phyloP scores from a whole-genome alignment of 805 yeast species.

The Yarrowia keelungensis region DNA sequence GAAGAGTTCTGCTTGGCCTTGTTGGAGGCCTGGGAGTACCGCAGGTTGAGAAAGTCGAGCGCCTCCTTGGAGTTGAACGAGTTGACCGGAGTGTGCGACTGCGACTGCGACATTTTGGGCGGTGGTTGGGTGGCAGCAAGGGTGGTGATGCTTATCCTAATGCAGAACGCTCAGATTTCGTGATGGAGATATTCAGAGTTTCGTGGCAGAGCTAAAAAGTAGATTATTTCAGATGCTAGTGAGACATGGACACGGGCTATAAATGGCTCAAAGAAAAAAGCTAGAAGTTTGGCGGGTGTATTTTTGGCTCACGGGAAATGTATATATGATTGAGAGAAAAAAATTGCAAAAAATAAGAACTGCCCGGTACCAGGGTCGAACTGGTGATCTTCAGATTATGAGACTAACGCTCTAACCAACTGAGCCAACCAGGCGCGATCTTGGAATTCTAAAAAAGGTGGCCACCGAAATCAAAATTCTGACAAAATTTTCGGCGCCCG shows the following conservation, averaged over 20 bases:
- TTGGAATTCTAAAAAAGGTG: neutral
- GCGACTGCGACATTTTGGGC: neutral
- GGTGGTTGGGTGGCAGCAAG: neutral
- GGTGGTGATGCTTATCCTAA: neutral
- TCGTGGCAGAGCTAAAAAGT: conserved; percentile 3
- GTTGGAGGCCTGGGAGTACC: conserved; percentile 23
- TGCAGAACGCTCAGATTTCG: conserved; percentile 15
- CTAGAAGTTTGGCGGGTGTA: too few relatives aligned
- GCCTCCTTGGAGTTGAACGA: conserved; percentile 37
- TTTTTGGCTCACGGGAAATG: neutral
- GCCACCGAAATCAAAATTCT: neutral
- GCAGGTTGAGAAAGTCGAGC: conserved; percentile 30
- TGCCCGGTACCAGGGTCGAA: conserved; percentile 39
- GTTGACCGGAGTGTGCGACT: conserved; percentile 36
- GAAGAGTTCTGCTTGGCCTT: conserved; percentile 25
- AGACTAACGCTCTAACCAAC: conserved; percentile 39
- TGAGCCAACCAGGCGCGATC: conserved; percentile 36
- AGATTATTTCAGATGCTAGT: neutral
- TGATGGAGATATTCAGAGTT: neutral
- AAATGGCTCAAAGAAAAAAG: too few relatives aligned
- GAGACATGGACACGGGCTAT: neutral
- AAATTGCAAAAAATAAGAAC: neutral
- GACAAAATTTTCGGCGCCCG: neutral
- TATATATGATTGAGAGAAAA: neutral
- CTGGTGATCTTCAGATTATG: conserved; percentile 39